phyloP scores from a whole-genome alignment of 331 rosid species.

The Erythrophleum ivorense region DNA sequence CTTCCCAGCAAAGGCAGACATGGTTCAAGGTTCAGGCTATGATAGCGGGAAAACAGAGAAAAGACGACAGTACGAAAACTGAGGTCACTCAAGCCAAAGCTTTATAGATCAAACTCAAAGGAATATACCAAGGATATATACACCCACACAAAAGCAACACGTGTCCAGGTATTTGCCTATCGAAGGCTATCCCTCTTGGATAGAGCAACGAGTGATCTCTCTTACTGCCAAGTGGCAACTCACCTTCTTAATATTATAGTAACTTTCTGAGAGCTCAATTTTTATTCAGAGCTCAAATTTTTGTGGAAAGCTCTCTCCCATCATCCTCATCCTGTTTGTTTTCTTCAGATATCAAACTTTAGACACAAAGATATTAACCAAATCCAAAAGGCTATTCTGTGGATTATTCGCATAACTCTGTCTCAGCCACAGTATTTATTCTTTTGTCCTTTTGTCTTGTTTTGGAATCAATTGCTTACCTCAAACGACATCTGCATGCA shows the following conservation, averaged over 20 bases:
- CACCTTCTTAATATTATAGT: slow-evolving; percentile 15
- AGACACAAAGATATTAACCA: background rate
- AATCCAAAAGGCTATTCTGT: background rate
- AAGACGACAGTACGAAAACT: slow-evolving; percentile 41
- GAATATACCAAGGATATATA: slow-evolving; percentile 49
- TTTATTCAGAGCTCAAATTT: background rate
- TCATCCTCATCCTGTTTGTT: slow-evolving; percentile 44
- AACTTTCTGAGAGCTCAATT: background rate
- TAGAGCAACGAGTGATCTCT: slow-evolving; percentile 57
- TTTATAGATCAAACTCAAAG: background rate
- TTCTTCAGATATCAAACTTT: background rate
- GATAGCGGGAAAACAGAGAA: slow-evolving; percentile 13
- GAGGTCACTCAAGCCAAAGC: slow-evolving; percentile 21
- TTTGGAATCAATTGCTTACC: background rate
- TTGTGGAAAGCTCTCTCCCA: slow-evolving; percentile 44
- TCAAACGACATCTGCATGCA: slow-evolving; percentile 1
- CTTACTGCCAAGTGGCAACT: slow-evolving; percentile 54
- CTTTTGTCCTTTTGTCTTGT: background rate
- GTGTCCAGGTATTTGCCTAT: slow-evolving; percentile 60
- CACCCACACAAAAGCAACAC: slow-evolving; percentile 31
- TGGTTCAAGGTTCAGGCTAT: slow-evolving; percentile 42
- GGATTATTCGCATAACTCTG: slow-evolving; percentile 11
- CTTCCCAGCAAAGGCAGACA: slow-evolving; percentile 81
- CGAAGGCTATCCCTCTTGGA: slow-evolving; percentile 55
- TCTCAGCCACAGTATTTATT: slow-evolving; percentile 27